Evolutionary conservation across 495 filamentous ascomycete genomes (phyloP), one percentile per base, ranked within the genome.

Genomic region (Evernia prunastri): DNA sequence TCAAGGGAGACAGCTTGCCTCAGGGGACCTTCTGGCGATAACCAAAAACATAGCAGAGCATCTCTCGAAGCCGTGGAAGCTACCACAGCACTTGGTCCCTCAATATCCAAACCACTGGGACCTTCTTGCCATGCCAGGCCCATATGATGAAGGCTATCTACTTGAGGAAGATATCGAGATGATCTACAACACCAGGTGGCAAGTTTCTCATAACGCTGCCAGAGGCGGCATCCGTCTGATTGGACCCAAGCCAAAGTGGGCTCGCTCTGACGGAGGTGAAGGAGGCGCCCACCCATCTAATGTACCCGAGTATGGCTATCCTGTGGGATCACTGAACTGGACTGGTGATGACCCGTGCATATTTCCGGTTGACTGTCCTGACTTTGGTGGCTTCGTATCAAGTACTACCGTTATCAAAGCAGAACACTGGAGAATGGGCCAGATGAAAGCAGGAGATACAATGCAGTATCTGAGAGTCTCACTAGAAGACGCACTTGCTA

Each of bases 211-310:
- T 70, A 86, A 87, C 63, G 80, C 82, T 29, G 80, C 79, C 18
- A 71, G 84, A 65, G 79, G 78, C 39, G 85, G 81, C 6, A 82
- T 87, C 25, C 79, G 83, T 7, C 75, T 87, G 0, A 69, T 83
- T 31, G 84, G 84, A 6, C 83, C 83, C 7, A 73, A 75, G 36
- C 82, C 81, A 29, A 75, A 78, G 67, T 87, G 80, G 79, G 80
- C 81, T 35, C 74, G 84, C 29, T 69, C 73, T 23, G 79, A 84
- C 68, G 85, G 84, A 25, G 84, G 83, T 15, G 84, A 86, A 42
- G 85, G 82, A 25, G 85, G 85, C 0, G 72, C 78, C 6, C 85
- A 87, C 70, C 84, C 85, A 0, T 79, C 75, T 18, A 86, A 87
- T 64, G 68, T 84, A 8, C 73, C 83, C 25, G 84, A 87, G 60